Percentiles rank a stretch among this genome's conserved stretches.
Evolutionary conservation across 768 basidiomycete genomes (phyloP).

Genomic region (Kwoniella botswanensis): DNA sequence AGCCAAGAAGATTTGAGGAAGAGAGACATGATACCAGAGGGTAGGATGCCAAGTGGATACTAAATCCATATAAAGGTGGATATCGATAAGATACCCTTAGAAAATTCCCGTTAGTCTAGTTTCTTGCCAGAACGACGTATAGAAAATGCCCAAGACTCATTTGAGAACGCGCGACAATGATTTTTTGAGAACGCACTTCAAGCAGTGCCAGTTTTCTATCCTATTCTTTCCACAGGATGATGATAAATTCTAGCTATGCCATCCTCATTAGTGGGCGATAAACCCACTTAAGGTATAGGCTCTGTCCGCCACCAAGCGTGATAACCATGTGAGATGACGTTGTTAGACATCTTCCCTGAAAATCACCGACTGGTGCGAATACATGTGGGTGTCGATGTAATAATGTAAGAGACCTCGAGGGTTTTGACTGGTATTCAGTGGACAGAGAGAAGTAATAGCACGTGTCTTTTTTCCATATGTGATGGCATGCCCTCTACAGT

Average conservation of each 20-base stretch:
- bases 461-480: no score
- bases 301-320: constrained; percentile 8
- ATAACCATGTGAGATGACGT: constrained; percentile 16
- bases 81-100: constrained; percentile 16
- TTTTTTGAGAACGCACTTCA: no score
- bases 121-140: neutral
- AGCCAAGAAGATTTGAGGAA: neutral
- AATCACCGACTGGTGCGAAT: neutral
- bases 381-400: neutral
- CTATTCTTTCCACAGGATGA: no score
- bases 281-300: neutral
- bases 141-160: no score
- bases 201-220: no score
- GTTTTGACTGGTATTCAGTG: neutral
- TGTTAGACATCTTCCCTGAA: constrained; percentile 8
- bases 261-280: no score
- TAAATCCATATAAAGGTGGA: neutral
- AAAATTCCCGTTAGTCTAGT: neutral
- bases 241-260: no score
- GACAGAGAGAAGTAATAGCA: no score
- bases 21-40: neutral
- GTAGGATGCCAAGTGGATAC: constrained; percentile 2
- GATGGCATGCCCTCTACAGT: no score
- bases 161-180: no score
- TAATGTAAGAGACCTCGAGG: neutral